A percentile compares a stretch with the other conserved stretches of the same genome.
These are phyloP conservation scores for Diophrys appendiculata DNA, from an alignment of 73 alveolate genomes.

Conservation along the genomic window DNA sequence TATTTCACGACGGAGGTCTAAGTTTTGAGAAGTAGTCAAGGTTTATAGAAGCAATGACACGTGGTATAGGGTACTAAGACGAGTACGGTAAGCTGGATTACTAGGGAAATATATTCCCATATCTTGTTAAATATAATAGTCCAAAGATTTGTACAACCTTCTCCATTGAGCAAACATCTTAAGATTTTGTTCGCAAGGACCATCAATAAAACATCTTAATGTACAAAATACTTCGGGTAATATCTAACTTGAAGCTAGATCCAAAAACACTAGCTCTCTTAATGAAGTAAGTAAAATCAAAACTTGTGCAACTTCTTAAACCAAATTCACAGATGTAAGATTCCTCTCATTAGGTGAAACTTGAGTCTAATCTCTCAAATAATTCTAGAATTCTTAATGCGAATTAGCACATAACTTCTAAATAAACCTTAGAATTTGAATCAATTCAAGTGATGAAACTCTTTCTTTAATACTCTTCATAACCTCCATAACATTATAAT, in stretches of 20 bases:
- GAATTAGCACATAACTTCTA: conserved; percentile 15
- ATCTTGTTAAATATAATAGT: conserved; percentile 22
- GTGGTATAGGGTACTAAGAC: background rate
- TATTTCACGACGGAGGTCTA: background rate
- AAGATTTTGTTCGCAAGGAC: conserved; percentile 52
- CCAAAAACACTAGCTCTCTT: background rate
- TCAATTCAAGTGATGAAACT: background rate
- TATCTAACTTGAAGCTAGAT: background rate
- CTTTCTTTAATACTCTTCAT: background rate
- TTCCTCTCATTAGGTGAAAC: background rate
- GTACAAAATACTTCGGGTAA: conserved; percentile 19
- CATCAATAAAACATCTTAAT: conserved; percentile 33
- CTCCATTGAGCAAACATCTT: conserved; percentile 33
- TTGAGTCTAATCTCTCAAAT: conserved; percentile 17
- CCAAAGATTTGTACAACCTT: conserved; percentile 35
- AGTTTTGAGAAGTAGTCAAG: background rate
- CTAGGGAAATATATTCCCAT: conserved; percentile 35
- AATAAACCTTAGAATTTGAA: conserved; percentile 15
- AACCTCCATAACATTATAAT: background rate
- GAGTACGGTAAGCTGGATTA: conserved; percentile 14
- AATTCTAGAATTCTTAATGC: conserved; percentile 21
- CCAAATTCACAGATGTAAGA: conserved; percentile 12
- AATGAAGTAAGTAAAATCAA: conserved; percentile 17
- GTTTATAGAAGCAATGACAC: conserved; percentile 2
- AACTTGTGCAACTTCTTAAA: conserved; percentile 16